phyloP scores from a whole-genome alignment of 2,329 filamentous ascomycete species.

The Drechmeria coniospora region DNA sequence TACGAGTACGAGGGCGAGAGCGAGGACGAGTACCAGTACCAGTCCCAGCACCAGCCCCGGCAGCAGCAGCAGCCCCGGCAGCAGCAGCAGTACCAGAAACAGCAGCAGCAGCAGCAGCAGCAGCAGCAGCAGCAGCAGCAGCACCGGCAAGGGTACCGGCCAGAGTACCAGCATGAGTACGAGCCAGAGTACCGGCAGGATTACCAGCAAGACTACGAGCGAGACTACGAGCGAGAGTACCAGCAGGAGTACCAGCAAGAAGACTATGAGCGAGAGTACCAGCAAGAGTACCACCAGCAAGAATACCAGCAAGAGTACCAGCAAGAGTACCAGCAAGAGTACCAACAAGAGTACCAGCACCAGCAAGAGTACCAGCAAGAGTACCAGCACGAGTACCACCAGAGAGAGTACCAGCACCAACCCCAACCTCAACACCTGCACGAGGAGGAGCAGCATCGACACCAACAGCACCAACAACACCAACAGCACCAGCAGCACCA shows the following conservation, averaged over 20 bases:
- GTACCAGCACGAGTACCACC: conserved; percentile 7
- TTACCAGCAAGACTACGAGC: conserved; percentile 3
- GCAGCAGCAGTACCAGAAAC: neutral
- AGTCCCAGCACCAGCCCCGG: neutral
- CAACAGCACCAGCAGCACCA: no score
- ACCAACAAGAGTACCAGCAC: neutral
- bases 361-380: conserved; percentile 3
- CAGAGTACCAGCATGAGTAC: conserved; percentile 6
- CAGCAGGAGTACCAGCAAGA: no score
- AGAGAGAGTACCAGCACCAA: neutral
- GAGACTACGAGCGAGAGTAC: conserved; percentile 1
- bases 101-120: no score
- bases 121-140: no score
- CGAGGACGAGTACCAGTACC: neutral
- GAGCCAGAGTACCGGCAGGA: neutral
- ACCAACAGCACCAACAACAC: no score
- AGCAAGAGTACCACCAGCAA: neutral
- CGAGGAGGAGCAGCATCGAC: conserved; percentile 1
- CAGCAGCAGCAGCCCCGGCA: conserved; percentile 5
- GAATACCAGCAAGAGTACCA: conserved; percentile 5
- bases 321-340: conserved; percentile 5
- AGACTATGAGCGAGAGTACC: no score
- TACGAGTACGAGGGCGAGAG: conserved; percentile 2
- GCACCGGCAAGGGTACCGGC: conserved; percentile 1
- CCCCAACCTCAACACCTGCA: conserved; percentile 4